Evolutionary conservation across 768 basidiomycete genomes (phyloP).

Genomic region (Boletellus sp.): DNA sequence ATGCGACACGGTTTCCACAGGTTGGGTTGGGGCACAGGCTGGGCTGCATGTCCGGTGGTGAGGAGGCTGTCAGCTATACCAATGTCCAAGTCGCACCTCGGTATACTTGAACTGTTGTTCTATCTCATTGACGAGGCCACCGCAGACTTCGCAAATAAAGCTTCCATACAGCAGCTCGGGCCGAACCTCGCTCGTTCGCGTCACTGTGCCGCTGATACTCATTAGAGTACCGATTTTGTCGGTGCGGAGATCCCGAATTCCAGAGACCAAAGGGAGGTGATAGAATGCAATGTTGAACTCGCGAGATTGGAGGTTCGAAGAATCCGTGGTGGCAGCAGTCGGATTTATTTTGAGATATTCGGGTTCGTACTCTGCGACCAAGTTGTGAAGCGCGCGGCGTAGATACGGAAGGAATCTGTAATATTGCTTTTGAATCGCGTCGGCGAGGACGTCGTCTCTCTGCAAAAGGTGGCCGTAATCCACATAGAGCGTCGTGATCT

Average conservation of each 20-base stretch:
- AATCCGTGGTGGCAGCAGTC: slow-evolving; percentile 80
- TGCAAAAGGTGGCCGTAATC: slow-evolving; percentile 90
- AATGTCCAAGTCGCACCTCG: slow-evolving; percentile 52
- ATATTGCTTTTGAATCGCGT: slow-evolving; percentile 92
- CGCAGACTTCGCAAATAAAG: slow-evolving; percentile 89
- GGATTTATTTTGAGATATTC: slow-evolving; percentile 95
- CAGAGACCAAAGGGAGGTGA: slow-evolving; percentile 87
- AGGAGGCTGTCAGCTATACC: slow-evolving; percentile 3
- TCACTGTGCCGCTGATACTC: slow-evolving; percentile 96
- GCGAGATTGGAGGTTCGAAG: slow-evolving; percentile 83
- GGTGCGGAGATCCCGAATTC: slow-evolving; percentile 90
- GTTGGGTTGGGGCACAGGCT: slow-evolving; percentile 91
- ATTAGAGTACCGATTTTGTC: slow-evolving; percentile 92
- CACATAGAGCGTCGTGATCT: slow-evolving; percentile 93
- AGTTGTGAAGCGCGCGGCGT: slow-evolving; percentile 83
- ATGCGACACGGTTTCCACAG: slow-evolving; percentile 84
- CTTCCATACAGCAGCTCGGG: slow-evolving; percentile 93
- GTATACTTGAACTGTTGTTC: slow-evolving; percentile 99
- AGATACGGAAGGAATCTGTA: slow-evolving; percentile 96
- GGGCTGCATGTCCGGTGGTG: slow-evolving; percentile 49
- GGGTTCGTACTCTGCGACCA: slow-evolving; percentile 86
- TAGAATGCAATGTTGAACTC: slow-evolving; percentile 97
- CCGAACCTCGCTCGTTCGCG: slow-evolving; percentile 94
- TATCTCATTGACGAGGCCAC: slow-evolving; percentile 82
- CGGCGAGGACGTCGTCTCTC: slow-evolving; percentile 88